Evolutionary conservation across 345 rosid species (phyloP).

Genomic region (Mangifera indica): DNA sequence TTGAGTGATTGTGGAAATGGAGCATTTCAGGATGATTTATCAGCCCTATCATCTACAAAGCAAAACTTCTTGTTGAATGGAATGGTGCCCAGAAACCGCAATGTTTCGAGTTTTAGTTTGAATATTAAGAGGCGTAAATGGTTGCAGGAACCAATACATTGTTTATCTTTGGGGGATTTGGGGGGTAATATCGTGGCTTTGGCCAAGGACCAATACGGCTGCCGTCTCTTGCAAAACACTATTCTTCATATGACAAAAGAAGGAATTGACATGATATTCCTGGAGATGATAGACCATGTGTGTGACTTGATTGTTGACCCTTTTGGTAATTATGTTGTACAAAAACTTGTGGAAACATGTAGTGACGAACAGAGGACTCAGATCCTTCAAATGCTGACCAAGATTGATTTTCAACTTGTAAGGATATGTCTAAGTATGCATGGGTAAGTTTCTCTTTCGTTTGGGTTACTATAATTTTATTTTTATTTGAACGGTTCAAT

Average conservation of each 20-base stretch:
- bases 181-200: slow-evolving; percentile 33
- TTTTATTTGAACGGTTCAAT: neutral
- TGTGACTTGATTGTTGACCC: slow-evolving; percentile 57
- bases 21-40: neutral
- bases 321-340: slow-evolving; percentile 50
- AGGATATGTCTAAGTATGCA: slow-evolving; percentile 46
- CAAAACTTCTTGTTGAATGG: slow-evolving; percentile 9
- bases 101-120: slow-evolving; percentile 16
- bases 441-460: slow-evolving; percentile 47
- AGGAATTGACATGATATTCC: slow-evolving; percentile 43
- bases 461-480: neutral
- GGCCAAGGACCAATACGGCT: slow-evolving; percentile 39
- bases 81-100: slow-evolving; percentile 14
- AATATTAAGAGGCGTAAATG: slow-evolving; percentile 10
- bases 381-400: slow-evolving; percentile 39
- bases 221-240: slow-evolving; percentile 28
- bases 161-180: slow-evolving; percentile 27
- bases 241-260: slow-evolving; percentile 30
- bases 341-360: slow-evolving; percentile 46
- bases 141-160: slow-evolving; percentile 17
- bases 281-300: slow-evolving; percentile 31
- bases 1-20: neutral
- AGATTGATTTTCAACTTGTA: slow-evolving; percentile 28
- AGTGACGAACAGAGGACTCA: slow-evolving; percentile 48
- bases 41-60: neutral